Evolutionary conservation across 768 basidiomycete species (phyloP).

Genomic region (Boletus vinaceobasis): DNA sequence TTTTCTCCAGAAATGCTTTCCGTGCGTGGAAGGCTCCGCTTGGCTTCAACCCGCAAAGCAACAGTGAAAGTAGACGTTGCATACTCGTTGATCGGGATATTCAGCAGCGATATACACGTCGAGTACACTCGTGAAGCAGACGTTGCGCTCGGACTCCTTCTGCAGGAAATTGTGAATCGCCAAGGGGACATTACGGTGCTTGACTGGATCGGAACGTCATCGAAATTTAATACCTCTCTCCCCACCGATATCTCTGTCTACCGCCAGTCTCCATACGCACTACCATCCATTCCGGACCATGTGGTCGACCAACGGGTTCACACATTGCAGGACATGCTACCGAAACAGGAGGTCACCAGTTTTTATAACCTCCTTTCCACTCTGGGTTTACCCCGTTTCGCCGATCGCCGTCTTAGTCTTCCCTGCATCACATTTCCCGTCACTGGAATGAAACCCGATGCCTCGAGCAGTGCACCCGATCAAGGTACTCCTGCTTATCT

Average conservation of each 20-base stretch:
- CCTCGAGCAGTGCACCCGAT: not conserved
- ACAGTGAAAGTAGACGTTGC: constrained; percentile 7
- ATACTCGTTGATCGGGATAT: constrained; percentile 16
- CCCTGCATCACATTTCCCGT: constrained; percentile 12
- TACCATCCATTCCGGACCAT: not conserved
- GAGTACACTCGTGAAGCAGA: not conserved
- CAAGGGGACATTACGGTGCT: constrained; percentile 13
- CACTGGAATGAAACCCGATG: not conserved
- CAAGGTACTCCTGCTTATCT: not conserved
- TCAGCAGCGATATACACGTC: constrained; percentile 11
- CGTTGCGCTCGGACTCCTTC: constrained; percentile 8
- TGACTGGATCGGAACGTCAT: constrained; percentile 18
- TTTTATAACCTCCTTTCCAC: not conserved
- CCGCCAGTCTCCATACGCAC: not conserved
- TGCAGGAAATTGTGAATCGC: constrained; percentile 14
- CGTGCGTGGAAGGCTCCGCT: constrained; percentile 7
- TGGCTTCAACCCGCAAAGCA: constrained; percentile 13
- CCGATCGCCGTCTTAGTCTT: constrained; percentile 5
- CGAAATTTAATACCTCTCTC: constrained; percentile 13
- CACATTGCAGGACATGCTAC: not conserved
- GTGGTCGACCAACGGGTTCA: not conserved
- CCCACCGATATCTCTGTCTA: constrained; percentile 16
- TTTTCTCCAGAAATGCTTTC: constrained; percentile 1
- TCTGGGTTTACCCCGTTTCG: not conserved
- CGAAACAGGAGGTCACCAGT: not conserved